phyloP scores from a whole-genome alignment of 371 early-diverging fungal species.

The Apophysomyces ossiformis region DNA sequence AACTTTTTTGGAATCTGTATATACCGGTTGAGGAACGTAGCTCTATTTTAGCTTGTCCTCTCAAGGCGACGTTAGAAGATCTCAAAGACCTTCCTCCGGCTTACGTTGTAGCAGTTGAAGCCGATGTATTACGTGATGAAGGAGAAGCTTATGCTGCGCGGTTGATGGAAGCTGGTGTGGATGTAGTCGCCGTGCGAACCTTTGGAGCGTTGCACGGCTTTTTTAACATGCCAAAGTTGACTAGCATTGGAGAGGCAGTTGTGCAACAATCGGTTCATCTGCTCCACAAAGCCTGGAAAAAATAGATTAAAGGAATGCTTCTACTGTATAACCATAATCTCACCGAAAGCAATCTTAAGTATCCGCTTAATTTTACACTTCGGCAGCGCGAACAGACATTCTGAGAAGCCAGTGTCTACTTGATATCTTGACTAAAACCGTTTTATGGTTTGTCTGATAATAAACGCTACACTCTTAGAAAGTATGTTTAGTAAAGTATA shows the following conservation, averaged over 20 bases:
- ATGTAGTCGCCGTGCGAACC: conserved; percentile 19
- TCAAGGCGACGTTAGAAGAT: conserved; percentile 24
- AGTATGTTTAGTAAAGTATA: too few species aligned
- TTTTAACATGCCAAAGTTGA: conserved; percentile 18
- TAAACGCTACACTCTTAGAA: too few species aligned
- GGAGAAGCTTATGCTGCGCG: conserved; percentile 40
- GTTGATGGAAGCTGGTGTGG: conserved; percentile 35
- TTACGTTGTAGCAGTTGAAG: conserved; percentile 37
- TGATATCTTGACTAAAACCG: too few species aligned
- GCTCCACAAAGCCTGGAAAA: neutral
- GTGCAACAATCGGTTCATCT: neutral
- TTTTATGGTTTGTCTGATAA: too few species aligned
- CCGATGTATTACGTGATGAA: conserved; percentile 42
- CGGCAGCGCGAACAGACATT: too few species aligned
- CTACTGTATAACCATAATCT: too few species aligned
- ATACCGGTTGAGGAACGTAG: conserved; percentile 2
- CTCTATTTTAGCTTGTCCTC: conserved; percentile 19
- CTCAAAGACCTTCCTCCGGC: conserved; percentile 38
- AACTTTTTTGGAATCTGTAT: conserved; percentile 12
- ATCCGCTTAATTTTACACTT: too few species aligned
- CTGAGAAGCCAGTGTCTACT: too few species aligned
- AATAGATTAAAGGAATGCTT: neutral
- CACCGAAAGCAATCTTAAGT: too few species aligned
- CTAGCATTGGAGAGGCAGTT: neutral
- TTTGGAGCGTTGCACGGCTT: conserved; percentile 33